Percentiles rank a stretch among this genome's conserved stretches.
These are phyloP conservation scores for Serendipita sp. DNA, from an alignment of 768 basidiomycete species.

Conservation along the genomic window DNA sequence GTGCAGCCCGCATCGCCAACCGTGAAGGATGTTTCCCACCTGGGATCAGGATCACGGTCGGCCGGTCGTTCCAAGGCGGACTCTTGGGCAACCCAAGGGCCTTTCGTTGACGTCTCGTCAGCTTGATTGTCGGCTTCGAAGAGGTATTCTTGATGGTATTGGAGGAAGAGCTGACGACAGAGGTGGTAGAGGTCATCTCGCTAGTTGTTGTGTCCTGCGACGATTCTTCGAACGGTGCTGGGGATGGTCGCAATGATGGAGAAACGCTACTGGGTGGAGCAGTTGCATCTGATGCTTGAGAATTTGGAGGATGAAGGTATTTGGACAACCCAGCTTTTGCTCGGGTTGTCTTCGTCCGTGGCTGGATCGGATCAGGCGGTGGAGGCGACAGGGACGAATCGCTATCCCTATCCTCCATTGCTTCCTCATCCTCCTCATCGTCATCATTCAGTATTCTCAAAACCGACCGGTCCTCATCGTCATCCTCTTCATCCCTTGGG, in stretches of 20 bases:
- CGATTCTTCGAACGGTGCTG: conserved; percentile 21
- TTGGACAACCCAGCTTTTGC: not conserved
- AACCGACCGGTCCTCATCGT: conserved; percentile 8
- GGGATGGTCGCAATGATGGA: conserved; percentile 14
- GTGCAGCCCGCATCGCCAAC: not conserved
- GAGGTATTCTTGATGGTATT: too few relatives aligned
- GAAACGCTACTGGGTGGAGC: conserved; percentile 14
- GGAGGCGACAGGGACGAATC: conserved; percentile 19
- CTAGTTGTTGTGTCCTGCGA: not conserved
- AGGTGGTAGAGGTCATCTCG: not conserved
- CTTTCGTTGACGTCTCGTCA: conserved; percentile 56
- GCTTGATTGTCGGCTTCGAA: not conserved
- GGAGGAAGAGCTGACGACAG: not conserved
- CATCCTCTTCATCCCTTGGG: conserved; percentile 13
- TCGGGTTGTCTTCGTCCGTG: too few relatives aligned
- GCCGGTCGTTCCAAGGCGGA: conserved; percentile 14
- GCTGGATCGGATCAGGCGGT: conserved; percentile 14
- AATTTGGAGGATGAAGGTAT: not conserved
- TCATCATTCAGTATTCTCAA: not conserved
- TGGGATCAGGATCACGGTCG: conserved; percentile 34
- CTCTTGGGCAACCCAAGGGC: conserved; percentile 46
- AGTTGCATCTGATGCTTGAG: not conserved
- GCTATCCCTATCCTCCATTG: conserved; percentile 11
- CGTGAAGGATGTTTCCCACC: conserved; percentile 30
- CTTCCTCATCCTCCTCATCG: conserved; percentile 14